Percentiles rank a stretch among this genome's conserved stretches.
These are phyloP conservation scores for Myriosclerotinia scirpicola DNA, from an alignment of 2,329 filamentous ascomycete genomes.

Conservation along the genomic window DNA sequence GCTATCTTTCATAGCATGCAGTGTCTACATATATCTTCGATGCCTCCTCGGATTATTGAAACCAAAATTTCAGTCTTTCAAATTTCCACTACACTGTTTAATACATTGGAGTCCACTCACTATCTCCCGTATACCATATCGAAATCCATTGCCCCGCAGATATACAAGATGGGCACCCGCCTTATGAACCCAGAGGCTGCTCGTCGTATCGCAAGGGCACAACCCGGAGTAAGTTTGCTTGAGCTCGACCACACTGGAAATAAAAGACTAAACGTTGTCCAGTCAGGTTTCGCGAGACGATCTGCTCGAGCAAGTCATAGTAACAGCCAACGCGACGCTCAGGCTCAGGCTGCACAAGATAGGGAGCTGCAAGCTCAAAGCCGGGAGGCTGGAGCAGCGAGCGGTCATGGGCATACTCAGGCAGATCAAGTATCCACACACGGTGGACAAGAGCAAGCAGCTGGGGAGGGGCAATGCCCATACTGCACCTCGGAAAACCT, in stretches of 20 bases:
- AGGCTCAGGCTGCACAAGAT: neutral
- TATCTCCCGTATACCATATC: neutral
- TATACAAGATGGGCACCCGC: slow-evolving; percentile 9
- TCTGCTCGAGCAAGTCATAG: slow-evolving; percentile 4
- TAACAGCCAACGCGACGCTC: slow-evolving; percentile 7
- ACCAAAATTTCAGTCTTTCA: neutral
- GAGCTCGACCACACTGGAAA: neutral
- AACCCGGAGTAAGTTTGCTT: slow-evolving; percentile 11
- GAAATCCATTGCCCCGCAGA: neutral
- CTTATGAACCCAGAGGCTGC: slow-evolving; percentile 7
- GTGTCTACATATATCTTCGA: neutral
- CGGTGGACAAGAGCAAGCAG: neutral
- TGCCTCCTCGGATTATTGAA: neutral
- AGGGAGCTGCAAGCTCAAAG: neutral
- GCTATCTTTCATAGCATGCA: neutral
- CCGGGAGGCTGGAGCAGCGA: neutral
- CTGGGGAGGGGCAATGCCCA: neutral
- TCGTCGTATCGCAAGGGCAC: slow-evolving; percentile 12
- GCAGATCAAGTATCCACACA: neutral
- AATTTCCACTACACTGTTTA: neutral
- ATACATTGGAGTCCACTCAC: neutral
- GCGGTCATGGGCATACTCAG: neutral
- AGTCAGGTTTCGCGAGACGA: slow-evolving; percentile 20
- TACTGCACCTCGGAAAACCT: neutral
- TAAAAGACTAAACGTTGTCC: neutral